These are phyloP conservation scores for Termitomyces eurrhizus DNA, from an alignment of 768 basidiomycete genomes.

Conservation along the genomic window DNA sequence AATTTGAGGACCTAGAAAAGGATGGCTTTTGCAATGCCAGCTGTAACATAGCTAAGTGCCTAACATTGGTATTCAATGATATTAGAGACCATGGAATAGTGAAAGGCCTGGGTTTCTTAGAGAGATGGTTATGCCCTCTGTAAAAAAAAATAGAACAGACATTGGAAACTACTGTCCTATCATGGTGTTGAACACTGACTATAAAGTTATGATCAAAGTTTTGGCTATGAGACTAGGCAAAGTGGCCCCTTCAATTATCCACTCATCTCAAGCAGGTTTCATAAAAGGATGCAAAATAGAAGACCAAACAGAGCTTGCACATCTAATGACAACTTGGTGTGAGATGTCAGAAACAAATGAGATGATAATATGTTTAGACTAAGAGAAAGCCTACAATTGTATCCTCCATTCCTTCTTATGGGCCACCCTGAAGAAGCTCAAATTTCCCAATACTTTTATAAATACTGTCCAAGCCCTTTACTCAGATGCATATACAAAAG, in stretches of 20 bases:
- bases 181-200: neutral
- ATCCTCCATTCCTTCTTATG: too few species aligned
- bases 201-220: constrained; percentile 1
- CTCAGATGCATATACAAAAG: neutral
- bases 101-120: neutral
- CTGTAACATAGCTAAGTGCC: too few species aligned
- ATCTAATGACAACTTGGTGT: neutral
- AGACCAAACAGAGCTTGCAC: too few species aligned
- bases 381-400: neutral
- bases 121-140: neutral
- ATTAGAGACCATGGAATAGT: neutral
- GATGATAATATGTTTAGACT: neutral
- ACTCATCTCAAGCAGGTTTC: neutral
- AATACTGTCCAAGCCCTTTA: constrained; percentile 13
- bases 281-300: neutral
- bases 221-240: neutral
- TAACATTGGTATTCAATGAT: neutral
- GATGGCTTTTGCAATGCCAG: too few species aligned
- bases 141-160: neutral
- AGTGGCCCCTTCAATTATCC: neutral
- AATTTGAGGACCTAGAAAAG: too few species aligned
- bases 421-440: too few species aligned
- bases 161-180: neutral
- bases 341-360: neutral
- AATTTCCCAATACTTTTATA: constrained; percentile 4